A percentile compares a stretch with the other conserved stretches of the same genome.
Conservation (phyloP, 164 flowering plant species). For the Cinnamomum chago region DNA sequence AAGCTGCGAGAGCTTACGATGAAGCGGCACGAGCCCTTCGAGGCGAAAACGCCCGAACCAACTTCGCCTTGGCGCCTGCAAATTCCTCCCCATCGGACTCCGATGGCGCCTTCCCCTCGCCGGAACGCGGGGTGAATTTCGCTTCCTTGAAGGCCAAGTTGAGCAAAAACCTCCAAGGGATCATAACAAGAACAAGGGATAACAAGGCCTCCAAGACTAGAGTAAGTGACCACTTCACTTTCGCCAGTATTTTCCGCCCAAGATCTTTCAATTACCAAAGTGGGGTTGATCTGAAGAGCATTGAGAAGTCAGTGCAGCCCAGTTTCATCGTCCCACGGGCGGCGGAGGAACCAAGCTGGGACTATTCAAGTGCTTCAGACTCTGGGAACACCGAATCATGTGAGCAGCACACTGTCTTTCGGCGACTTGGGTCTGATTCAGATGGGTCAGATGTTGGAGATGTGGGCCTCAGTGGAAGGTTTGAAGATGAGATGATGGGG, state of each 20-base stretch:
- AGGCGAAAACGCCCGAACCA: constrained; percentile 70
- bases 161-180: constrained; percentile 64
- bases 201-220: constrained; percentile 45
- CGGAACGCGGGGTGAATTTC: constrained; percentile 39
- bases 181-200: constrained; percentile 51
- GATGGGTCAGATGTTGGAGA: constrained; percentile 44
- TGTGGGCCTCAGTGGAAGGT: constrained; percentile 9
- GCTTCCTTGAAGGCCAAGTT: constrained; percentile 60
- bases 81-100: constrained; percentile 9
- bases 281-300: constrained; percentile 32
- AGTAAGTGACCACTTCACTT: constrained; percentile 74
- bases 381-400: constrained; percentile 1
- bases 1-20: constrained; percentile 73
- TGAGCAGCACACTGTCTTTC: constrained; percentile 27
- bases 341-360: constrained; percentile 31
- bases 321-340: constrained; percentile 58
- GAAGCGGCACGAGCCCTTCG: constrained; percentile 74
- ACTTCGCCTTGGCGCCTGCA: constrained; percentile 30
- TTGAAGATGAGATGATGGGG: constrained; percentile 33
- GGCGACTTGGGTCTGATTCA: constrained; percentile 29
- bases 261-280: constrained; percentile 20
- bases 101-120: constrained; percentile 1
- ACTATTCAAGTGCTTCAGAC: constrained; percentile 35
- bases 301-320: constrained; percentile 64
- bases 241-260: constrained; percentile 61